phyloP scores from a whole-genome alignment of 2,329 filamentous ascomycete species.

The Colletotrichum agaves region DNA sequence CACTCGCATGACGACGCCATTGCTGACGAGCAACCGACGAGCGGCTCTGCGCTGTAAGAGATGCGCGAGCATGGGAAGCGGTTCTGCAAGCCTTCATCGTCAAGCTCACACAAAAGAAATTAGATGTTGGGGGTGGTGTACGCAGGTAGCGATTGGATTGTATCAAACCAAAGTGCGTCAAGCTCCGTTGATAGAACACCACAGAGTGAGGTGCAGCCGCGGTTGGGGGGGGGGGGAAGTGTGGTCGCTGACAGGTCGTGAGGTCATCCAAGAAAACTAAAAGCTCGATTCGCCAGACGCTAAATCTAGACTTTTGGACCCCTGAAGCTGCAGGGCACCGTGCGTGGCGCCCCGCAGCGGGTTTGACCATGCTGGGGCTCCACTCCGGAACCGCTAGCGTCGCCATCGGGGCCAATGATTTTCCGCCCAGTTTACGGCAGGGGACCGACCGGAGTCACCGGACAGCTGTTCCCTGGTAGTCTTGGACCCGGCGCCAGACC shows the following conservation, averaged over 20 bases:
- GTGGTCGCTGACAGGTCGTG: conserved; percentile 36
- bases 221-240: neutral
- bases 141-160: neutral
- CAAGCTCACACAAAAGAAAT: neutral
- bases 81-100: conserved; percentile 34
- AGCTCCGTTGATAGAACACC: conserved; percentile 1
- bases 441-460: neutral
- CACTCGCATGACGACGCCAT: conserved; percentile 27
- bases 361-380: conserved; percentile 6
- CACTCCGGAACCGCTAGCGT: conserved; percentile 5
- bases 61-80: conserved; percentile 25
- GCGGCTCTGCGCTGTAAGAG: conserved; percentile 33
- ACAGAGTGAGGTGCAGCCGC: conserved; percentile 8
- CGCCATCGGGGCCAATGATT: conserved; percentile 35
- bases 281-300: conserved; percentile 35
- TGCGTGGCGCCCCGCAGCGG: conserved; percentile 29
- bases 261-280: conserved; percentile 39
- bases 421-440: conserved; percentile 29
- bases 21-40: conserved; percentile 23
- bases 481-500: conserved; percentile 20
- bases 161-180: conserved; percentile 3
- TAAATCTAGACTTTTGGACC: conserved; percentile 32
- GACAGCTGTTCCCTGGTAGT: neutral
- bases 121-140: neutral
- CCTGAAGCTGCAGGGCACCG: conserved; percentile 25